Percentiles rank a stretch among this genome's conserved stretches.
Conservation (phyloP, 2,329 filamentous ascomycete genomes). For the Ramularia endophylla region DNA sequence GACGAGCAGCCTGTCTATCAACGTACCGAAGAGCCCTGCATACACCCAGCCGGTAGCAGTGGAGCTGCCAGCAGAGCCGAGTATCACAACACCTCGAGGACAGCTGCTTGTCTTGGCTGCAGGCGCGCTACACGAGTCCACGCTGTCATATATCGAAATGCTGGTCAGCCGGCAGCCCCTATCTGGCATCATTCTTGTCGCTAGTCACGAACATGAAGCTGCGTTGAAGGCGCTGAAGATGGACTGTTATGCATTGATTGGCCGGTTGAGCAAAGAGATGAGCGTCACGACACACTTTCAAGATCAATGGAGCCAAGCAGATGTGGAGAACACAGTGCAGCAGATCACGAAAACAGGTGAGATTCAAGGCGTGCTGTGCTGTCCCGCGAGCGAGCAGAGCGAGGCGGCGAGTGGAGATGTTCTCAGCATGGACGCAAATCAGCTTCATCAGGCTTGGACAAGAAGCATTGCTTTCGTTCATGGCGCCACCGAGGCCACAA, state of each 20-base stretch:
- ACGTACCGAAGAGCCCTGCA: not conserved
- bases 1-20: not conserved
- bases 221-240: conserved; percentile 21
- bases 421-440: conserved; percentile 16
- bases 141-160: conserved; percentile 16
- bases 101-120: conserved; percentile 13
- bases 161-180: conserved; percentile 15
- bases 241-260: conserved; percentile 19
- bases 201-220: conserved; percentile 13
- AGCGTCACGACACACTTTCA: conserved; percentile 17
- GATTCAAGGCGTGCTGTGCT: conserved; percentile 25
- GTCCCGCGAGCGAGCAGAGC: conserved; percentile 8
- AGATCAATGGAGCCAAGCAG: conserved; percentile 14
- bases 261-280: conserved; percentile 20
- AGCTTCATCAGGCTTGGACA: conserved; percentile 18
- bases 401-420: conserved; percentile 12
- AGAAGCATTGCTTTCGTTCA: conserved; percentile 25
- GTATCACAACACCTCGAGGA: conserved; percentile 5
- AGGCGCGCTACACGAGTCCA: conserved; percentile 6
- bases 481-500: conserved; percentile 10
- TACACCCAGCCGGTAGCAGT: not conserved
- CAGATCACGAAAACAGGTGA: conserved; percentile 10
- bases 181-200: conserved; percentile 11
- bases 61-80: not conserved
- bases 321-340: conserved; percentile 13